Conservation (phyloP, 257 asterid species). For the Verbena officinalis region DNA sequence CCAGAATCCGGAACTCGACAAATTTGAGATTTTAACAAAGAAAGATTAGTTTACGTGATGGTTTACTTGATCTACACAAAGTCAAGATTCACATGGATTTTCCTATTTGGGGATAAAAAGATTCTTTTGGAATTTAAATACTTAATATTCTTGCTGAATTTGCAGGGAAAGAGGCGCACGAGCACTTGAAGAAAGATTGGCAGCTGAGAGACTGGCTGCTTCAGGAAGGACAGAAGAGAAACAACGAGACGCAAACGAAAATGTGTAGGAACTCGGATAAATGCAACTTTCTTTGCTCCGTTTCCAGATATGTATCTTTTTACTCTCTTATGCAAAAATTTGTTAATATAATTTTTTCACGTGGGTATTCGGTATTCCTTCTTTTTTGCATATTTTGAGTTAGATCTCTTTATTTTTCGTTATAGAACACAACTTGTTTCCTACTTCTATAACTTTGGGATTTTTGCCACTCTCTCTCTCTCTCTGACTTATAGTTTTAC, state of each 20-base stretch:
- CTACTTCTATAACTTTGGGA: not conserved
- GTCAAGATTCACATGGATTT: too few species aligned
- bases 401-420: slow-evolving; percentile 2
- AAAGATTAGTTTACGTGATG: too few species aligned
- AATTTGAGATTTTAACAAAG: too few species aligned
- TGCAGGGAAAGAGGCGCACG: slow-evolving; percentile 96
- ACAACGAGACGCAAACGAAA: slow-evolving; percentile 58
- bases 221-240: slow-evolving; percentile 54
- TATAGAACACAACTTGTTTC: not conserved
- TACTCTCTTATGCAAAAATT: slow-evolving; percentile 32
- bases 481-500: too few species aligned
- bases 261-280: slow-evolving; percentile 49
- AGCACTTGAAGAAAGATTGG: slow-evolving; percentile 91
- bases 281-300: slow-evolving; percentile 27
- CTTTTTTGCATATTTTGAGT: slow-evolving; percentile 21
- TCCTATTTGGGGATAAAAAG: too few species aligned
- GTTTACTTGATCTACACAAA: too few species aligned
- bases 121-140: not conserved
- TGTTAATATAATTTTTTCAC: slow-evolving; percentile 24
- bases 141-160: not conserved
- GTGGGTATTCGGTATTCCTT: too few species aligned
- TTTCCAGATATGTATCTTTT: slow-evolving; percentile 34
- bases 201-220: slow-evolving; percentile 70
- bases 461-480: too few species aligned
- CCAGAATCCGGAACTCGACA: too few species aligned